Evolutionary conservation across 148 eudicot genomes (phyloP), one percentile per base, ranked within the genome.

Genomic region (Diospyros lotus): DNA sequence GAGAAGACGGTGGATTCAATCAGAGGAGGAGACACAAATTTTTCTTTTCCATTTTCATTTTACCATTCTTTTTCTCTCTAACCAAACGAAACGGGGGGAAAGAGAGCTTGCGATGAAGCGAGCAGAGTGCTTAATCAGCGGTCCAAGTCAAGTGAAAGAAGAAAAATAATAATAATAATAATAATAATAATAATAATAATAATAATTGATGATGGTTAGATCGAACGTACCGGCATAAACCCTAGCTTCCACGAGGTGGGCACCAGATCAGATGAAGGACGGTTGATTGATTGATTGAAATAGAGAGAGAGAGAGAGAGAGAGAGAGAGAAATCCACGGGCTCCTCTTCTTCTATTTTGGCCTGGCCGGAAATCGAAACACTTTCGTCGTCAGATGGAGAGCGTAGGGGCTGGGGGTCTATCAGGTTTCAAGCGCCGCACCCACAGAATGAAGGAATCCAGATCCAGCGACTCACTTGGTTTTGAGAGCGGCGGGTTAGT

Each of bases 361-460:
- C 52, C 7, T 48, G 10, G 39, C 6, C 28, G 28, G 28, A 28
- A 44, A 54, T 52, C n/a, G 60, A 53, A 69, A 28, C 41, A 28
- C 41, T 4, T 4, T 41, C 41, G 48, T 40, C 9, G 72, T 0
- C 9, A 13, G 72, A 0, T 1, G 41, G 9, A 11, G 67, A 28
- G 46, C 28, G 28, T 28, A 28, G 28, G 28, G 28, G 8, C 17
- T 46, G 73, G 42, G 54, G 11, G 79, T 76, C 79, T 76, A 76
- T 76, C 28, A 59, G 58, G 64, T 68, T 48, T 76, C 78, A 76
- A 76, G 73, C 42, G 46, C 59, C 78, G 78, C 78, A 68, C 48
- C 13, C 56, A 38, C 78, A 76, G 66, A 68, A 40, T 68, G 78
- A 63, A 68, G 50, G 73, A 73, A 76, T 64, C 66, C 28, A 73